phyloP scores from a whole-genome alignment of 345 rosid genomes.

The Populus tremula region DNA sequence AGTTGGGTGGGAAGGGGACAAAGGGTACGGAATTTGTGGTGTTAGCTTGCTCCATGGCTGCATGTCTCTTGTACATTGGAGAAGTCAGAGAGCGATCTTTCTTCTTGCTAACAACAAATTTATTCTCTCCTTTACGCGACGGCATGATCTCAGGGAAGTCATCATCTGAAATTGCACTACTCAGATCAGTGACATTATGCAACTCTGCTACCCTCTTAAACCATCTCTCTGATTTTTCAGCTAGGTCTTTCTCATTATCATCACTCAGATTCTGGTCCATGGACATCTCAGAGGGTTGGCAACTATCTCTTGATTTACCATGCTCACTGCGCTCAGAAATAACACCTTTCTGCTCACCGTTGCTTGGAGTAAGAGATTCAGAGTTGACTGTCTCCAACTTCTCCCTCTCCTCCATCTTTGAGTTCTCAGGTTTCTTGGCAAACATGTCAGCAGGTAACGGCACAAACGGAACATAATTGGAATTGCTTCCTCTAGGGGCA shows the following conservation, averaged over 20 bases:
- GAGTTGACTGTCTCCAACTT: constrained; percentile 18
- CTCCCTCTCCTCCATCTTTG: constrained; percentile 24
- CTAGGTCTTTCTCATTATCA: constrained; percentile 40
- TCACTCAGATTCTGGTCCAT: constrained; percentile 18
- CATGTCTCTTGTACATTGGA: constrained; percentile 61
- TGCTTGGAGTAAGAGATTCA: constrained; percentile 18
- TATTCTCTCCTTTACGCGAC: constrained; percentile 28
- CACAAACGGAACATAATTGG: constrained; percentile 63
- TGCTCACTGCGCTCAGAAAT: constrained; percentile 9
- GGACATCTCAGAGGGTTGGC: constrained; percentile 18
- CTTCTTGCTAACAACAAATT: constrained; percentile 32
- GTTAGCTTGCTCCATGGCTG: constrained; percentile 53
- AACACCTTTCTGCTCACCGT: constrained; percentile 18
- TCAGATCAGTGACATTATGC: constrained; percentile 25
- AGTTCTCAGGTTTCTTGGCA: constrained; percentile 50
- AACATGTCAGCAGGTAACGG: constrained; percentile 78
- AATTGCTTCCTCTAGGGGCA: constrained; percentile 33
- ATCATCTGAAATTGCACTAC: constrained; percentile 22
- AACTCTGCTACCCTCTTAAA: constrained; percentile 32
- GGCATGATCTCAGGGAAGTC: constrained; percentile 29
- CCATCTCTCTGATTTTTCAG: constrained; percentile 46
- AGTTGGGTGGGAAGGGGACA: constrained; percentile 79
- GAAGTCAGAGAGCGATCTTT: constrained; percentile 37
- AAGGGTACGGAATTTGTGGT: constrained; percentile 64
- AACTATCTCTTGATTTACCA: constrained; percentile 12